phyloP scores from a whole-genome alignment of 2,329 filamentous ascomycete genomes.

The Trichoderma koningii region DNA sequence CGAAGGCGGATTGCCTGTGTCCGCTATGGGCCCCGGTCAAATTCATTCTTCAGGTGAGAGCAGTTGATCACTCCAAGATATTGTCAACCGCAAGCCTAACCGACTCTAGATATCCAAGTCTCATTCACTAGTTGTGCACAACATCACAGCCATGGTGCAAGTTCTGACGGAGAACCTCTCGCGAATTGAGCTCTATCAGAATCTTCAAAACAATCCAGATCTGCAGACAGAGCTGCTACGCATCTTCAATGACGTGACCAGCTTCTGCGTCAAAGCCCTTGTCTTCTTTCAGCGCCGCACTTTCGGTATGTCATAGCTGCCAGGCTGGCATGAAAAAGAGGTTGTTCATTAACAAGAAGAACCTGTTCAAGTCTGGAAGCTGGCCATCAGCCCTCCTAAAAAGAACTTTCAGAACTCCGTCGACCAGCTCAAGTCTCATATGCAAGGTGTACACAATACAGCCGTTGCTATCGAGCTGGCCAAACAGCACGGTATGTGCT shows the following conservation, averaged over 20 bases:
- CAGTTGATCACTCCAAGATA: background rate
- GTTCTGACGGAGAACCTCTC: background rate
- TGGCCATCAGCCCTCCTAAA: background rate
- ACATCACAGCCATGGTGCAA: background rate
- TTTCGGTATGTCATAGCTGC: background rate
- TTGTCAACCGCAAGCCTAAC: too few relatives aligned
- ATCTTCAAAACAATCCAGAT: background rate
- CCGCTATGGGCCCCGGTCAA: background rate
- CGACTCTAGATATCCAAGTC: background rate
- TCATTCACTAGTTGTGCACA: background rate
- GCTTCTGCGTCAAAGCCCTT: background rate
- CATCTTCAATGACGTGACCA: background rate
- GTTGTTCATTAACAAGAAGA: background rate
- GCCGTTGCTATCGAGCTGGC: background rate
- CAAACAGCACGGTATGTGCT: background rate
- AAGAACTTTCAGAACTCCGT: background rate
- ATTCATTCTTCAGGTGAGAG: background rate
- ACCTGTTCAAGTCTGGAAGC: background rate
- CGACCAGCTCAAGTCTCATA: background rate
- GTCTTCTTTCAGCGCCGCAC: background rate
- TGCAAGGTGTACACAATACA: background rate
- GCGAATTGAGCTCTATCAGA: background rate
- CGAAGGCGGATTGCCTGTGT: background rate
- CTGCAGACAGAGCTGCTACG: background rate
- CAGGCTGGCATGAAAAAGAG: background rate